Percentiles rank a stretch among this genome's conserved stretches.
Conservation (phyloP, 192 early-diverging fungal genomes). For the Coemansia sp. region DNA sequence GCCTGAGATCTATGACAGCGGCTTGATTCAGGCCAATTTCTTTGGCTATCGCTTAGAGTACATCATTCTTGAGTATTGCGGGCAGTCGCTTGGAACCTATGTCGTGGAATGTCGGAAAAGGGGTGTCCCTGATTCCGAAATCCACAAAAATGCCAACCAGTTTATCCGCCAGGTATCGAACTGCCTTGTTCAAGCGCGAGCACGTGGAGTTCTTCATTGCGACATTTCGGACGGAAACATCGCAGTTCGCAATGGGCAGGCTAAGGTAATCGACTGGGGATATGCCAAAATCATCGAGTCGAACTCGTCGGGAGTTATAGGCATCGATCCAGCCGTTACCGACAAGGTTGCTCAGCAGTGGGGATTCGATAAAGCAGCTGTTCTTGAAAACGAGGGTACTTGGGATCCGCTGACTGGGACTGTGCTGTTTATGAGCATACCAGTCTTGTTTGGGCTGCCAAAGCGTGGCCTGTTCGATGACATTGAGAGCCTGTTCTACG, state of each 20-base stretch:
- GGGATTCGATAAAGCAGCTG: background rate
- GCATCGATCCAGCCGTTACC: background rate
- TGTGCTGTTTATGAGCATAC: background rate
- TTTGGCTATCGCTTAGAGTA: constrained; percentile 12
- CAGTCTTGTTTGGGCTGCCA: background rate
- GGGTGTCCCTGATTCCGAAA: background rate
- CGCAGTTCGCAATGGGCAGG: background rate
- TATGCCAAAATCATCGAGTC: background rate
- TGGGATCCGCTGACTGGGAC: background rate
- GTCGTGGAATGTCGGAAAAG: background rate
- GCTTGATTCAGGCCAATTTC: background rate
- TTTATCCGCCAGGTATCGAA: background rate
- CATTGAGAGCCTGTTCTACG: background rate
- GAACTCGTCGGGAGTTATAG: background rate
- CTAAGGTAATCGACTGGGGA: constrained; percentile 18
- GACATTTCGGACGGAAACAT: constrained; percentile 25
- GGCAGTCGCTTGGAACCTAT: background rate
- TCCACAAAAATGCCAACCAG: background rate
- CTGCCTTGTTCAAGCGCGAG: background rate
- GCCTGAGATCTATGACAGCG: constrained; percentile 4
- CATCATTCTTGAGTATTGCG: constrained; percentile 1
- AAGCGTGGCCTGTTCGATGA: background rate
- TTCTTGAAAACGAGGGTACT: background rate
- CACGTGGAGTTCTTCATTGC: background rate
- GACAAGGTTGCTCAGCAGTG: background rate